A percentile compares a stretch with the other conserved stretches of the same genome.
Evolutionary conservation across 306 rosid species (phyloP).

Genomic region (Hylodesmum podocarpum): DNA sequence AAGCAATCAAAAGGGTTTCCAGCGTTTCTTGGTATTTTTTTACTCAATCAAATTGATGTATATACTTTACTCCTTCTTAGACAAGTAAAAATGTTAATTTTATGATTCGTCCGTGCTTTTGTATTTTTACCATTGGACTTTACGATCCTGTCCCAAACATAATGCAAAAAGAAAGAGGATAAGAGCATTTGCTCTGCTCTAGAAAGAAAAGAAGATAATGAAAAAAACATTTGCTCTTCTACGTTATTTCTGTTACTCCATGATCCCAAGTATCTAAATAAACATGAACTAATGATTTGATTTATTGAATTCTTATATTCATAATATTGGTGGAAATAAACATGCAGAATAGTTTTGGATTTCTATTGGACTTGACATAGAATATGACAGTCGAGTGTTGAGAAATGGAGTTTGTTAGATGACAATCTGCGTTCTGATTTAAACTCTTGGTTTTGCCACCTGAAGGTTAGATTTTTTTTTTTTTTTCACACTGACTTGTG

Average conservation of each 20-base stretch:
- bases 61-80: background rate
- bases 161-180: background rate
- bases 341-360: background rate
- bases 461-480: background rate
- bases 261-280: background rate
- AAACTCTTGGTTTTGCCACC: background rate
- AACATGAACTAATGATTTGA: background rate
- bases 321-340: slow-evolving; percentile 16
- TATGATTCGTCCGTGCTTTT: background rate
- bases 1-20: slow-evolving; percentile 9
- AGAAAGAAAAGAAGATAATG: background rate
- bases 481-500: slow-evolving; percentile 2
- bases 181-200: background rate
- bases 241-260: background rate
- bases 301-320: background rate
- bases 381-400: background rate
- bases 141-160: background rate
- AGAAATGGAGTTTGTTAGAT: background rate
- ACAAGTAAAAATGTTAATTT: background rate
- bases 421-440: background rate
- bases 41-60: slow-evolving; percentile 11
- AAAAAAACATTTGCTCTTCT: background rate
- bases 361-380: background rate
- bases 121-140: background rate
- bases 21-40: background rate